phyloP scores from a whole-genome alignment of 2,329 filamentous ascomycete species.

The Hymenoscyphus linearis region DNA sequence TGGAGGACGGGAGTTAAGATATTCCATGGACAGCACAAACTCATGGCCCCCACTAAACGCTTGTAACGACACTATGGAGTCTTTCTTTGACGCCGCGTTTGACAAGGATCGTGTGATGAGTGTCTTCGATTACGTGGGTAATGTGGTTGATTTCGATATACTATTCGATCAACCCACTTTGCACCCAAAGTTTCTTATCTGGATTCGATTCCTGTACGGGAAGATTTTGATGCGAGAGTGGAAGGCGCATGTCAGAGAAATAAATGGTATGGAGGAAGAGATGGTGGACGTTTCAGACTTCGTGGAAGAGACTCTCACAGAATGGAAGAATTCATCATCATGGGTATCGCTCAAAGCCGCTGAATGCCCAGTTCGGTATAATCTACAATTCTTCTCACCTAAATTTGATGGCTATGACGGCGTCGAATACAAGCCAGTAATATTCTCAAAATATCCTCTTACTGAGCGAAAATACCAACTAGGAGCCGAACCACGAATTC shows the following conservation, averaged over 20 bases:
- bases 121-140: background rate
- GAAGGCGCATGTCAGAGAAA: background rate
- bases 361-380: background rate
- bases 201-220: background rate
- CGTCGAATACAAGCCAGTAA: background rate
- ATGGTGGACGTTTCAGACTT: background rate
- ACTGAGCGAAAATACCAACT: too few relatives aligned
- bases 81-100: background rate
- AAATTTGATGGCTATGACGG: background rate
- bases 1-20: background rate
- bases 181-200: background rate
- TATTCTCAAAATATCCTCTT: background rate
- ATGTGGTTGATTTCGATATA: background rate
- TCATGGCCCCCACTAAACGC: background rate
- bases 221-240: background rate
- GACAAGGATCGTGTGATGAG: background rate
- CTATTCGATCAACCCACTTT: background rate
- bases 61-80: background rate
- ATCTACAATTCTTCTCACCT: too few relatives aligned
- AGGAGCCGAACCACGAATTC: too few relatives aligned
- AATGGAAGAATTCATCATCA: background rate
- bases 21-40: background rate
- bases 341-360: background rate
- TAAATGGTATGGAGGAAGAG: background rate
- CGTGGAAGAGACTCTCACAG: background rate